Percentiles rank a stretch among this genome's conserved stretches.
phyloP scores from a whole-genome alignment of 192 early-diverging fungal species.

The Dispira simplex region DNA sequence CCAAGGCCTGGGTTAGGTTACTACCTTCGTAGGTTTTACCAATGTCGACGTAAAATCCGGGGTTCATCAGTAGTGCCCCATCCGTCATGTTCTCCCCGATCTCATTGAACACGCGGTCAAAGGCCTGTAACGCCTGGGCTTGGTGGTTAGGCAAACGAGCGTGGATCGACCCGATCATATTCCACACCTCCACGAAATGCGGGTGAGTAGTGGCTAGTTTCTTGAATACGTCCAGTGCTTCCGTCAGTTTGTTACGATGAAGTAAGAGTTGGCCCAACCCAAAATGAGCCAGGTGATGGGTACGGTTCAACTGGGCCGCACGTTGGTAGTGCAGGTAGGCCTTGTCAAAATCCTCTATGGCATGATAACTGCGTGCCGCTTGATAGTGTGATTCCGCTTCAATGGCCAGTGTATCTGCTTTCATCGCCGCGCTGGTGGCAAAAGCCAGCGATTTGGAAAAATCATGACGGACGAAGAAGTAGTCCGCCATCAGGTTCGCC shows the following conservation, averaged over 20 bases:
- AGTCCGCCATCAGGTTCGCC: constrained; percentile 35
- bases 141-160: constrained; percentile 42
- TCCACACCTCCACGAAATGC: constrained; percentile 44
- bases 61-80: constrained; percentile 23
- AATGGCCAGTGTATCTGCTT: constrained; percentile 31
- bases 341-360: constrained; percentile 42
- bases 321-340: constrained; percentile 55
- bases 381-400: constrained; percentile 46
- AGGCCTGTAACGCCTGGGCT: constrained; percentile 43
- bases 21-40: constrained; percentile 47
- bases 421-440: constrained; percentile 23
- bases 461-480: constrained; percentile 29
- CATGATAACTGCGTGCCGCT: constrained; percentile 35
- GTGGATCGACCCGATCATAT: constrained; percentile 43
- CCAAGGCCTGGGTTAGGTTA: constrained; percentile 25
- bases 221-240: constrained; percentile 34
- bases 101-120: constrained; percentile 43
- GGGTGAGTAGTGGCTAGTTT: constrained; percentile 40
- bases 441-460: constrained; percentile 23
- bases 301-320: constrained; percentile 44
- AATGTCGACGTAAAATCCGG: constrained; percentile 42
- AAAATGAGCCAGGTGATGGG: constrained; percentile 52
- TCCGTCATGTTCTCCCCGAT: constrained; percentile 32
- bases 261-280: constrained; percentile 64
- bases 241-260: constrained; percentile 22